Percentiles rank a stretch among this genome's conserved stretches.
These are phyloP conservation scores for Lasiosphaeriaceae sp. DNA, from an alignment of 495 filamentous ascomycete species.

Conservation along the genomic window DNA sequence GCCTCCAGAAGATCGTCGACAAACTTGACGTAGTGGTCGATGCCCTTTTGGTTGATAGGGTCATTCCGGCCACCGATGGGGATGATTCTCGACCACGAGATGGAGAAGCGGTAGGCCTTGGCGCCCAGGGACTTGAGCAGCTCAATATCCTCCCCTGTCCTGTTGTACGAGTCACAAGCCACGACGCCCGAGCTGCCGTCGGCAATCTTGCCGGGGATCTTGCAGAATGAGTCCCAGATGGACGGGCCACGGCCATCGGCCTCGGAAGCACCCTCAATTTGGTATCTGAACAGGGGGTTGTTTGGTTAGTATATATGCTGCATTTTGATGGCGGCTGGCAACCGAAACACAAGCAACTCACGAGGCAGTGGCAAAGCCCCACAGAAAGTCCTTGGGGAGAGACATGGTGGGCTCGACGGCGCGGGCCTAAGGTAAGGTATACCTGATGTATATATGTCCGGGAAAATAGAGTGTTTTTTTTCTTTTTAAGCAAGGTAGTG, in stretches of 20 bases:
- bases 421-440: neutral
- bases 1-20: conserved; percentile 56
- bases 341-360: conserved; percentile 39
- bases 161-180: conserved; percentile 74
- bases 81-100: conserved; percentile 72
- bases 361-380: conserved; percentile 80
- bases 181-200: conserved; percentile 64
- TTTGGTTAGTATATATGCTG: too few species aligned
- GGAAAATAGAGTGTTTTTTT: neutral
- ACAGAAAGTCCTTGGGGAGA: conserved; percentile 71
- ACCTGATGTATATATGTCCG: neutral
- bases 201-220: conserved; percentile 69
- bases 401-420: conserved; percentile 36
- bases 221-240: conserved; percentile 77
- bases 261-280: conserved; percentile 67
- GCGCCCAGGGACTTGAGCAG: conserved; percentile 63
- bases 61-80: conserved; percentile 61
- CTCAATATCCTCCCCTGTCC: conserved; percentile 67
- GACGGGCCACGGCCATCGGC: conserved; percentile 68
- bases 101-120: conserved; percentile 68
- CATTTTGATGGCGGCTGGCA: too few species aligned
- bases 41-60: conserved; percentile 55
- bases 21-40: conserved; percentile 59
- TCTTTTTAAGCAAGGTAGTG: neutral
- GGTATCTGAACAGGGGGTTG: conserved; percentile 57